phyloP scores from a whole-genome alignment of 306 rosid genomes.

The Trifolium fragiferum region DNA sequence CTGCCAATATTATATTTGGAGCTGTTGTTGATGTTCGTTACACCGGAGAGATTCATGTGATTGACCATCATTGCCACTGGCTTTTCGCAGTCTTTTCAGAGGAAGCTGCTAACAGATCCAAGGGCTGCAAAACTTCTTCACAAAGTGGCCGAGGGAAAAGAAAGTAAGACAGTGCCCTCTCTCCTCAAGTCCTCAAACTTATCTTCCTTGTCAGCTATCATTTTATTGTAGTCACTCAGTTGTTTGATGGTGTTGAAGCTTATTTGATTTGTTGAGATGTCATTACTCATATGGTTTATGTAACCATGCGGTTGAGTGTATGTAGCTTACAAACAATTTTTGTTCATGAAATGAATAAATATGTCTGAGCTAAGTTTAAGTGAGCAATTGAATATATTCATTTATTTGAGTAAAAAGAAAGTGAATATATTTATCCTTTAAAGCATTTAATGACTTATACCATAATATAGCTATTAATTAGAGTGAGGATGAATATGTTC shows the following conservation, averaged over 20 bases:
- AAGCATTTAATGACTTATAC: too few relatives aligned
- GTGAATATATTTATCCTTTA: too few relatives aligned
- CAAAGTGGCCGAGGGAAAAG: slow-evolving; percentile 65
- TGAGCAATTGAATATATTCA: neutral
- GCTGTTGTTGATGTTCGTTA: slow-evolving; percentile 98
- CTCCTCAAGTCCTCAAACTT: slow-evolving; percentile 54
- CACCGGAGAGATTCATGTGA: slow-evolving; percentile 87
- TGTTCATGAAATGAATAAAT: slow-evolving; percentile 16
- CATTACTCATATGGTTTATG: slow-evolving; percentile 7
- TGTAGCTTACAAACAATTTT: slow-evolving; percentile 11
- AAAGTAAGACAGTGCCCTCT: slow-evolving; percentile 60
- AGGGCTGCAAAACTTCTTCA: slow-evolving; percentile 77
- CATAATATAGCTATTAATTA: too few relatives aligned
- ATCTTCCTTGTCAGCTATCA: slow-evolving; percentile 37
- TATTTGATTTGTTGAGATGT: slow-evolving; percentile 37
- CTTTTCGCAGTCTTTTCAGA: slow-evolving; percentile 92
- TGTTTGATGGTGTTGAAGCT: slow-evolving; percentile 56
- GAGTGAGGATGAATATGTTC: too few relatives aligned
- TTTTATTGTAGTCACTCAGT: slow-evolving; percentile 22
- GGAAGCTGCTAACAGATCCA: slow-evolving; percentile 84
- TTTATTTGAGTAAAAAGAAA: too few relatives aligned
- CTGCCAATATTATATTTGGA: slow-evolving; percentile 97
- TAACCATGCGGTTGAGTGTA: slow-evolving; percentile 2
- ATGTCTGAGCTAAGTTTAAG: neutral
- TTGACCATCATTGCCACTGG: slow-evolving; percentile 97